These are phyloP conservation scores for Castanea sativa DNA, from an alignment of 306 rosid genomes.

Conservation along the genomic window DNA sequence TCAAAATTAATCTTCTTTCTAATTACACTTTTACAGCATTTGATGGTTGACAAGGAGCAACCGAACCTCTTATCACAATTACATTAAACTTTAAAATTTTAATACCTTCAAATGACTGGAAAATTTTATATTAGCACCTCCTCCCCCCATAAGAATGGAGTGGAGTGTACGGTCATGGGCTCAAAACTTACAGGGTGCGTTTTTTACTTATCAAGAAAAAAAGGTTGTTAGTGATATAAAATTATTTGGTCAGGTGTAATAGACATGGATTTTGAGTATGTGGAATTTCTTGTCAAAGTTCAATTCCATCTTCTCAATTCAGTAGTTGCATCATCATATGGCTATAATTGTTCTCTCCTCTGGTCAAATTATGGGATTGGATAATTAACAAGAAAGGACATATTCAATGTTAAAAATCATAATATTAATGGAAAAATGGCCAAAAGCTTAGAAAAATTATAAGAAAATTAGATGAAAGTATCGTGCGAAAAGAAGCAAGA, in stretches of 20 bases:
- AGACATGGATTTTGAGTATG: not conserved
- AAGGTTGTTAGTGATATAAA: not conserved
- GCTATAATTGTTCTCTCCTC: not conserved
- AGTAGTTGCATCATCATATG: not conserved
- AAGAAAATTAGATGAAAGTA: not conserved
- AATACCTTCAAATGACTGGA: not conserved
- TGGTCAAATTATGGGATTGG: not conserved
- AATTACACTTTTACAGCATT: not conserved
- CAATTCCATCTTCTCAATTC: not conserved
- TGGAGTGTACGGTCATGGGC: not conserved
- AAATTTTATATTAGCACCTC: not conserved
- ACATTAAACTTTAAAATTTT: not conserved
- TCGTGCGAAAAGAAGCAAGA: not conserved
- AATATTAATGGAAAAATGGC: not conserved
- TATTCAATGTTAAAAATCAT: not conserved
- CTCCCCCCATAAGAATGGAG: not conserved
- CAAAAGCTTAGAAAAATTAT: not conserved
- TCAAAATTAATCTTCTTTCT: not conserved
- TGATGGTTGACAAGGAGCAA: slow-evolving; percentile 1
- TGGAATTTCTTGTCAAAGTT: not conserved
- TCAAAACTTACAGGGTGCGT: not conserved
- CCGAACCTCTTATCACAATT: not conserved
- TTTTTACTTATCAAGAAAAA: not conserved
- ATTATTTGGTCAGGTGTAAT: not conserved
- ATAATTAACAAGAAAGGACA: not conserved